Evolutionary conservation across 805 yeast species (phyloP).

Genomic region (Suhomyces kilbournensis): DNA sequence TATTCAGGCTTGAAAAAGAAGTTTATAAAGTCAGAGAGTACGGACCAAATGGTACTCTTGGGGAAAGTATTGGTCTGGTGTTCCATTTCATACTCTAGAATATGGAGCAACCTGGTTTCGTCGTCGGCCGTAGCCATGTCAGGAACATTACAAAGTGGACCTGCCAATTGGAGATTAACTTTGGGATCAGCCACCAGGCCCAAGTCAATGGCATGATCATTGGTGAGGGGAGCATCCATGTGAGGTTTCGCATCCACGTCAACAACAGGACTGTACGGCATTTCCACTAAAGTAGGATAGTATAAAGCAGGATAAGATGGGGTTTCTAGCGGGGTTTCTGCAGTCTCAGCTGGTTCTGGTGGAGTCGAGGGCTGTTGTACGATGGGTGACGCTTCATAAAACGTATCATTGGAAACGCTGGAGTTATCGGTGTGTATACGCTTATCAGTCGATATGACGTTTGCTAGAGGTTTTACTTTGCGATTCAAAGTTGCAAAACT

Average conservation of each 20-base stretch:
- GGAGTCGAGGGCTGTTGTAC: not conserved
- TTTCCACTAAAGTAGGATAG: conserved; percentile 10
- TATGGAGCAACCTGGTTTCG: conserved; percentile 15
- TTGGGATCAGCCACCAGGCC: not conserved
- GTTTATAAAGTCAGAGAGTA: not conserved
- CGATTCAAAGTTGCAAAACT: too few species aligned
- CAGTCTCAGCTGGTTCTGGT: too few species aligned
- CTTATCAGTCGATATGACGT: too few species aligned
- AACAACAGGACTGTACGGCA: conserved; percentile 8
- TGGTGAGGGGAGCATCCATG: conserved; percentile 13
- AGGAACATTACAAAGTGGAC: conserved; percentile 14
- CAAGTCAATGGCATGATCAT: conserved; percentile 6
- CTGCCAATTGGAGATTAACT: conserved; percentile 6
- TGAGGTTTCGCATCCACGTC: conserved; percentile 9
- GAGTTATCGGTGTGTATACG: not conserved
- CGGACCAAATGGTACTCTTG: not conserved
- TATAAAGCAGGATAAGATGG: not conserved
- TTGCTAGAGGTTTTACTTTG: too few species aligned
- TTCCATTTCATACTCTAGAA: conserved; percentile 16
- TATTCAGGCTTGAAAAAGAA: conserved; percentile 5
- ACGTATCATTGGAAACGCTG: conserved; percentile 7
- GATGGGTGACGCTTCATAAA: conserved; percentile 18
- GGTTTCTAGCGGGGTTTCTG: too few species aligned
- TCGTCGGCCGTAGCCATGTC: conserved; percentile 8
- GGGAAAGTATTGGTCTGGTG: not conserved